phyloP scores from a whole-genome alignment of 306 rosid species.

The Citrullus amarus region DNA sequence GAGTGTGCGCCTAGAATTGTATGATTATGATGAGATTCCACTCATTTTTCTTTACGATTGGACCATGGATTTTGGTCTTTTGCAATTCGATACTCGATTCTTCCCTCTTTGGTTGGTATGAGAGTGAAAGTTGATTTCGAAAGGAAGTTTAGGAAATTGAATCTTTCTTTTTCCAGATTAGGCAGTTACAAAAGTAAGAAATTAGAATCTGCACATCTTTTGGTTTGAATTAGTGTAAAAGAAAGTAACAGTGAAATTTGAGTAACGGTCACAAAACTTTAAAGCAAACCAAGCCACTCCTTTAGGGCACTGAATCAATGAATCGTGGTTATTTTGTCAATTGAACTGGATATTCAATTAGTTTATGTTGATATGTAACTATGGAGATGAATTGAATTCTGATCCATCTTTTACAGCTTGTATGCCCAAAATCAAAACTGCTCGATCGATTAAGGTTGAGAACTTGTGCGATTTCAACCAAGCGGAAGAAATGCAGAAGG shows the following conservation, averaged over 20 bases:
- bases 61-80: too few species aligned
- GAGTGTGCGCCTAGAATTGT: not conserved
- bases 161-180: not conserved
- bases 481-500: slow-evolving; percentile 56
- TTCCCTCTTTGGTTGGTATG: not conserved
- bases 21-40: not conserved
- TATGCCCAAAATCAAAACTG: slow-evolving; percentile 77
- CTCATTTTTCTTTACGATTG: not conserved
- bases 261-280: not conserved
- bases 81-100: too few species aligned
- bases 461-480: slow-evolving; percentile 71
- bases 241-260: not conserved
- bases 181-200: not conserved
- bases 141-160: not conserved
- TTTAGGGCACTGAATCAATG: not conserved
- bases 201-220: not conserved
- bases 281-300: not conserved
- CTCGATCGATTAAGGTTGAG: slow-evolving; percentile 59
- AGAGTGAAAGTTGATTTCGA: not conserved
- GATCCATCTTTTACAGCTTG: slow-evolving; percentile 51
- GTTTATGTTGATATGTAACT: not conserved
- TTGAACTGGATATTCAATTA: not conserved
- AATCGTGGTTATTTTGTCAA: not conserved
- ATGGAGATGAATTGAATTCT: not conserved
- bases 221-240: not conserved